Base-by-base conservation (phyloP, 768 basidiomycete genomes). In the Suillus alpinus region DNA sequence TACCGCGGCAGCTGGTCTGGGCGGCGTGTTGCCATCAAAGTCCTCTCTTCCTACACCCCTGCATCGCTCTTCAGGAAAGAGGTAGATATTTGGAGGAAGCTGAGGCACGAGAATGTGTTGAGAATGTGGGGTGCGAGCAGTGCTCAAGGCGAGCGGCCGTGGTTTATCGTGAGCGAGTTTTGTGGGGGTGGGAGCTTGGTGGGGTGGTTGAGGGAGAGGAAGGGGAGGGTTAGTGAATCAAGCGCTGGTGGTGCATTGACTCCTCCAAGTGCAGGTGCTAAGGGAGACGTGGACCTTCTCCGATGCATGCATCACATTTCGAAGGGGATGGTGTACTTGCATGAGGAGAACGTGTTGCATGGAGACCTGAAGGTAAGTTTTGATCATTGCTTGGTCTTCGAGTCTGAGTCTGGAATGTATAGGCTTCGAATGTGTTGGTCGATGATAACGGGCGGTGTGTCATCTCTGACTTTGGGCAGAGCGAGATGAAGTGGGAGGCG, bases 391-490 rank as follows among this genome's bases (percentile, higher is more conserved):
- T 43, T 51, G 36, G 52, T 53, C 18, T 57, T 32, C 5, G 13
- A 6, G 40, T 55, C 26, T 55, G 26, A 37, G 6, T 26, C 10
- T 34, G 16, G 36, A 29, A 4, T 18, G 20, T 43, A n/a, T 43
- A 84, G 88, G 89, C 83, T 3, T 80, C 87, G 2, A 94, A 95
- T 68, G 83, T 94, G 16, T 82, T 94, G 2, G 84, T 95, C 14
- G 84, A 88, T 64, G 85, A 91, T 62, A 72, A 79, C 1, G 78
- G 82, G 2, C 81, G 76, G 50, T 93, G 91, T 61, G 80, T 93
- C 43, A 85, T 94, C 44, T 85, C 89, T 32, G 91, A 94, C 68
- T 94, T 95, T 70, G 91, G 90, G 0, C 88, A 93, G 71, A 88
- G 84, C 65, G 87, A 90, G 71, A 86, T 93, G 78, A 90, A 86